phyloP scores from a whole-genome alignment of 1,284 basidiomycete genomes.

The Puccinia hordei region DNA sequence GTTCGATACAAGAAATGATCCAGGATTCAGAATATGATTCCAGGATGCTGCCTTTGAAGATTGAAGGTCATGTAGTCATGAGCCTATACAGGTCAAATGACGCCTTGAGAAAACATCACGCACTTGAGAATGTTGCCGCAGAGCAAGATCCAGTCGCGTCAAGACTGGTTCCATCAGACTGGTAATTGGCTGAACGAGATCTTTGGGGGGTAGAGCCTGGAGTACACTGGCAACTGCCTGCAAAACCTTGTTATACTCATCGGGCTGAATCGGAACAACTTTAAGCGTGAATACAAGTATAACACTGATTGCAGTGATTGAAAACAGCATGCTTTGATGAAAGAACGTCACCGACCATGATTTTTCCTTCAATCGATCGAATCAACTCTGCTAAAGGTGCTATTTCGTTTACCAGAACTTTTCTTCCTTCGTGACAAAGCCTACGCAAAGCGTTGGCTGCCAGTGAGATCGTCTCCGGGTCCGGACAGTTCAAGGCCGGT shows the following conservation, averaged over 20 bases:
- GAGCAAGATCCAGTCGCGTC: slow-evolving; percentile 13
- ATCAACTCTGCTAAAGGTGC: slow-evolving; percentile 55
- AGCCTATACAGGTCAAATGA: slow-evolving; percentile 21
- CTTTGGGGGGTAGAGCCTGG: slow-evolving; percentile 54
- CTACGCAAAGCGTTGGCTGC: slow-evolving; percentile 54
- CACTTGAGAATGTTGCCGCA: slow-evolving; percentile 19
- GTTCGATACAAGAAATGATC: slow-evolving; percentile 7
- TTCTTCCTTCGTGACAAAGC: slow-evolving; percentile 55
- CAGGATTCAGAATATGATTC: slow-evolving; percentile 51
- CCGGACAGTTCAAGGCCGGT: slow-evolving; percentile 52
- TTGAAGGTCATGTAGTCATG: neutral
- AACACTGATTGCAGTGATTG: neutral
- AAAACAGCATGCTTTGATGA: neutral
- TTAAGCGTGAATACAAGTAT: neutral
- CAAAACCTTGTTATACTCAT: slow-evolving; percentile 56
- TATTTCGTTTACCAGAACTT: slow-evolving; percentile 54
- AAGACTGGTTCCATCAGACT: neutral
- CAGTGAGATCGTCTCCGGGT: slow-evolving; percentile 51
- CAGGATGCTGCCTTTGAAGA: slow-evolving; percentile 37
- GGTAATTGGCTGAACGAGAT: slow-evolving; percentile 53
- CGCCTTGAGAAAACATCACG: neutral
- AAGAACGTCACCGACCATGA: slow-evolving; percentile 52
- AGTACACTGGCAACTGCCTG: slow-evolving; percentile 57
- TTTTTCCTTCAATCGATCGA: slow-evolving; percentile 53
- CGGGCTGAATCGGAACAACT: slow-evolving; percentile 39